phyloP scores from a whole-genome alignment of 768 basidiomycete genomes.

The Termitomyces sp. region DNA sequence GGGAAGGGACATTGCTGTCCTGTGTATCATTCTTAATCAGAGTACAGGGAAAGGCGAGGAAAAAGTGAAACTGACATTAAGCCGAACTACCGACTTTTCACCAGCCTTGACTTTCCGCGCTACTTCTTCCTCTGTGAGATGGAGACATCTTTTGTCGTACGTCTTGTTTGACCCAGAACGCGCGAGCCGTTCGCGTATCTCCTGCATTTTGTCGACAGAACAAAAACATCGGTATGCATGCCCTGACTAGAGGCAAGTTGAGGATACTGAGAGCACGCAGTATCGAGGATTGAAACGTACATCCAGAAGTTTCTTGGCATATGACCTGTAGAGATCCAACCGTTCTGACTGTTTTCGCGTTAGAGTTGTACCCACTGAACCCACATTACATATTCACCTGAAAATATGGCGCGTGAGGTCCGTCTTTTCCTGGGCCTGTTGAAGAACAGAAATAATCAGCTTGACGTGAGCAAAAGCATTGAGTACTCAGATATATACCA shows the following conservation, averaged over 20 bases:
- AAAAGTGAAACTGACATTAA: constrained; percentile 58
- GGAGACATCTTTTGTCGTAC: constrained; percentile 87
- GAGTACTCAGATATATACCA: constrained; percentile 44
- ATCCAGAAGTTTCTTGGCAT: constrained; percentile 70
- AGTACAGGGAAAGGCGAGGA: neutral
- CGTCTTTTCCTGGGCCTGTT: constrained; percentile 72
- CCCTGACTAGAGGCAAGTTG: constrained; percentile 48
- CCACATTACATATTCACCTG: constrained; percentile 45
- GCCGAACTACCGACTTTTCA: constrained; percentile 76
- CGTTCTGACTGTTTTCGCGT: constrained; percentile 67
- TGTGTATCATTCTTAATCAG: constrained; percentile 18
- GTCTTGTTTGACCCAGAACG: constrained; percentile 69
- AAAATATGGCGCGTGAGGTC: constrained; percentile 79
- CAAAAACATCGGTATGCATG: constrained; percentile 97
- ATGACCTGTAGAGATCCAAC: constrained; percentile 73
- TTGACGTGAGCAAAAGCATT: neutral
- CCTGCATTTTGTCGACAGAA: constrained; percentile 60
- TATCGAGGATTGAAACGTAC: constrained; percentile 33
- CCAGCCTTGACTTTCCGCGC: constrained; percentile 67
- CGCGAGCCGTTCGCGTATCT: constrained; percentile 65
- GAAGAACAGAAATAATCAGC: neutral
- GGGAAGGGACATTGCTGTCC: constrained; percentile 53
- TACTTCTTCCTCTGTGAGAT: constrained; percentile 84
- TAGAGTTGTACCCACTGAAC: neutral
- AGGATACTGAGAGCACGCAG: neutral